phyloP scores from a whole-genome alignment of 441 rosid species.

The Gossypium schwendimanii region DNA sequence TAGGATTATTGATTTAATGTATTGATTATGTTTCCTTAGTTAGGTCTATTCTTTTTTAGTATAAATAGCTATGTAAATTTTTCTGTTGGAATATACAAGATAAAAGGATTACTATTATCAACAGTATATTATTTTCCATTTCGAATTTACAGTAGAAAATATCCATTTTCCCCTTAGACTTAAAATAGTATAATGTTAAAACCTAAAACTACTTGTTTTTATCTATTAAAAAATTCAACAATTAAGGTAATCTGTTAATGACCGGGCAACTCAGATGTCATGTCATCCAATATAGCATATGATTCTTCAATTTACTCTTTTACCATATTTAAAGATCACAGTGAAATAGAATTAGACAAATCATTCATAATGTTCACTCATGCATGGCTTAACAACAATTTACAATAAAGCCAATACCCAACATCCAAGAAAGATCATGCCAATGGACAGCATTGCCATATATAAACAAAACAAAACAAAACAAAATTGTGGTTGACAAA shows the following conservation, averaged over 20 bases:
- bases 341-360: not conserved
- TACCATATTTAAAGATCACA: not conserved
- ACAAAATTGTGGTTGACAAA: not conserved
- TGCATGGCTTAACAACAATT: not conserved
- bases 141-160: not conserved
- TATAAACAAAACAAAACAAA: not conserved
- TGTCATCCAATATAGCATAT: not conserved
- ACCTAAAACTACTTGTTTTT: not conserved
- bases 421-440: not conserved
- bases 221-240: not conserved
- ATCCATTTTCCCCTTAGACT: not conserved
- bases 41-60: no score
- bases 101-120: no score
- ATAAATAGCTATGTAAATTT: no score
- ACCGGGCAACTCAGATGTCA: not conserved
- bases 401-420: not conserved
- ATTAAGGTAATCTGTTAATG: not conserved
- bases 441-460: not conserved
- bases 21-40: no score
- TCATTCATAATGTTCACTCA: not conserved
- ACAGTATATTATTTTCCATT: not conserved
- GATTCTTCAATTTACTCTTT: not conserved
- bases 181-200: not conserved
- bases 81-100: no score
- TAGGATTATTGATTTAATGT: no score